Evolutionary conservation across 768 basidiomycete genomes (phyloP), one percentile per base, ranked within the genome.

Genomic region (Leucosporidium scottii): DNA sequence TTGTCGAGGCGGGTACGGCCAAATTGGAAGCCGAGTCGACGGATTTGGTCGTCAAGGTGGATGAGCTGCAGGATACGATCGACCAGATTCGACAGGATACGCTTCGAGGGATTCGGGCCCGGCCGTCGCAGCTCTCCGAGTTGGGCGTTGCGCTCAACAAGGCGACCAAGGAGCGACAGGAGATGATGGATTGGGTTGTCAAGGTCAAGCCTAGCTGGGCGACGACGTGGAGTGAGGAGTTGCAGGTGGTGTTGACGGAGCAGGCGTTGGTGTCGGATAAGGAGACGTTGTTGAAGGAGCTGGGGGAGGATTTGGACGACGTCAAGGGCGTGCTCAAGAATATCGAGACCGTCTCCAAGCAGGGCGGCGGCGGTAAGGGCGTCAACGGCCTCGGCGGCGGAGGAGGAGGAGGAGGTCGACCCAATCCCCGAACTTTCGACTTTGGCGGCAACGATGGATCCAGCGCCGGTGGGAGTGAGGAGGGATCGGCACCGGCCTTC

Each of bases 121-220:
- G 90, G 69, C 82, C 86, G 10, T 80, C 82, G 31, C 79, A 88
- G 60, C 56, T 73, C 34, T 51, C n/a, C 55, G 72, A 73, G 53
- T 82, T 94, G 79, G 86, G 85, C 76, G 80, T 80, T 48, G 84
- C 93, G 77, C 84, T 85, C 76, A 85, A 84, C 69, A 88, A 91
- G 71, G 83, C 96, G 65, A 82, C 83, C 34, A 78, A 83, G 27
- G 83, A 87, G 31, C 82, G 85, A 23, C 78, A 79, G 15, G 88
- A 93, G 79, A 82, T 97, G 54, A 83, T 86, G 69, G 85, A 87
- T 73, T 91, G 94, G 78, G 89, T 97, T 73, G 84, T 86, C 73
- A 88, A 90, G 17, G 84, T 93, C 75, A 91, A 89, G 75, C 92
- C 94, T 53, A 91, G 90, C 84, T 99, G 94, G 94, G 90, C 93